Percentiles rank a stretch among this genome's conserved stretches.
These are phyloP conservation scores for Podospora pseudoanserina DNA, from an alignment of 495 filamentous ascomycete genomes.

Conservation along the genomic window DNA sequence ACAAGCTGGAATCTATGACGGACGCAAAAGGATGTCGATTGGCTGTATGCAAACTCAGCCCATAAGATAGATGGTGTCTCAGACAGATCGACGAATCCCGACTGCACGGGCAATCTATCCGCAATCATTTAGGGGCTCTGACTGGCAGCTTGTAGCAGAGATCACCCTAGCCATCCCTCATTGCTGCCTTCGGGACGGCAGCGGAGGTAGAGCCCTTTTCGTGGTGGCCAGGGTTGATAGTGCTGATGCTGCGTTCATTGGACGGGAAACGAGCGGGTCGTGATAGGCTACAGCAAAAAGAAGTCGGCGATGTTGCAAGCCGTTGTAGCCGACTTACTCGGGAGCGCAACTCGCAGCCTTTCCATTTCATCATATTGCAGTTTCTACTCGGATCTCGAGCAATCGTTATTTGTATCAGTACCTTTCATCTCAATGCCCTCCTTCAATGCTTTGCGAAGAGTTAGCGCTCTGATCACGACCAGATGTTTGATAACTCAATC, in stretches of 20 bases:
- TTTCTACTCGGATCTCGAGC: neutral
- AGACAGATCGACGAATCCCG: conserved; percentile 5
- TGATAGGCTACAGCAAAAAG: conserved; percentile 3
- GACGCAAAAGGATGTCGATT: neutral
- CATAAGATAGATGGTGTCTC: neutral
- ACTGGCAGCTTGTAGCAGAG: neutral
- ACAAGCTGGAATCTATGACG: neutral
- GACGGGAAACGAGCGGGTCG: neutral
- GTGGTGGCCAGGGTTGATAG: neutral
- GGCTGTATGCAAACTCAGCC: neutral
- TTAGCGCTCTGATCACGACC: neutral
- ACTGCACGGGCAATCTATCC: neutral
- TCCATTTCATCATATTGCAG: neutral
- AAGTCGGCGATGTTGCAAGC: neutral
- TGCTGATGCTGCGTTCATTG: neutral
- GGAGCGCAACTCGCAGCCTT: neutral
- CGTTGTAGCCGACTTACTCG: neutral
- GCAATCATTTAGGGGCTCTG: neutral
- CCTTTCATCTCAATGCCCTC: neutral
- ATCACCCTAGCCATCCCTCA: neutral
- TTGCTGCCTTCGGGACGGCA: neutral
- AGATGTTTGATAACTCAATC: neutral
- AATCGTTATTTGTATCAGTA: neutral
- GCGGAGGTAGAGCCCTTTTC: neutral
- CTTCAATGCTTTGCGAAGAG: neutral